Base-by-base conservation (phyloP, 176 grass and related monocot species). In the Oryza rufipogon region DNA sequence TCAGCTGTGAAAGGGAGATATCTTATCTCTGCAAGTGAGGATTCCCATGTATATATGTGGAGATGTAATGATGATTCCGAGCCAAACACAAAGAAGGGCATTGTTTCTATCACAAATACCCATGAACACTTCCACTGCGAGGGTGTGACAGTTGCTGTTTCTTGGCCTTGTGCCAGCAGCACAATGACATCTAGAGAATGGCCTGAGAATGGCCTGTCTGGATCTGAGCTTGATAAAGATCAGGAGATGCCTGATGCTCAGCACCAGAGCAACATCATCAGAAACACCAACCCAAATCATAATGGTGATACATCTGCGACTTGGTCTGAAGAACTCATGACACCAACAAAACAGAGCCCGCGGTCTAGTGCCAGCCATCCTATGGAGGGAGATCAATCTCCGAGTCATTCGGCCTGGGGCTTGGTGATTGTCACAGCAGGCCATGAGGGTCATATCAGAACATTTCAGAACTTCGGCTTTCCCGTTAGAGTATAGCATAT, bases 401-500 rank as follows among this genome's bases (percentile, higher is more conserved):
- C 68, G 20, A 86, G 67, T 74, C 66, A 63, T 36, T 92, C 96
- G 11, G 91, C 91, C 47, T 95, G 96, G 96, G 96, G 96, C 72
- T 83, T 96, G 77, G 93, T 95, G 72, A 86, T 94, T 45, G 91
- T 99, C 42, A 92, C 96, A 46, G 96, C 93, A 81, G 85, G 91
- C 68, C 83, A 61, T 58, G 84, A 86, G 34, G 96, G 96, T 83
- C 85, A 87, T 77, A 96, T 99, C 85, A 96, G 89, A 92, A 92
- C 93, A 48, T 99, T 91, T 90, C 96, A 99, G 80, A 99, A 99
- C 89, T 99, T 95, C 3, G 96, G 96, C 16, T 87, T 94, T 85
- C 96, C 96, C 70, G 79, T 90, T 79, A 81, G 86, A 89, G 84
- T 95, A 83, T 95, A 90, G 86, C 75, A 80, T 79, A 80, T 79